These are phyloP conservation scores for Phylloporus sp. DNA, from an alignment of 768 basidiomycete genomes.

Conservation along the genomic window DNA sequence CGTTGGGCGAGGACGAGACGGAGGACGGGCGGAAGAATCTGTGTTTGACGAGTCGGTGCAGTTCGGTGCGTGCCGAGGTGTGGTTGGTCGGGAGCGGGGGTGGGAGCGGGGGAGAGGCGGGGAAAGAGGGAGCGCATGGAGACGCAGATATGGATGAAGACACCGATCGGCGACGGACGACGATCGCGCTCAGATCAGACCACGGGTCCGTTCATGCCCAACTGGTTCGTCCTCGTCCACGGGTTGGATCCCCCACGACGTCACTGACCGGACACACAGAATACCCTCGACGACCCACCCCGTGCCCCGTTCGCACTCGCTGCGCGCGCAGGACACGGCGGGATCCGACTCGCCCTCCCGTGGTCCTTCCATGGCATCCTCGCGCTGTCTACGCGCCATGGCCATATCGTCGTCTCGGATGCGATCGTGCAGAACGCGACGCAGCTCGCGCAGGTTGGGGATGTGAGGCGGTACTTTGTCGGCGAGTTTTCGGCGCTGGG, in stretches of 20 bases:
- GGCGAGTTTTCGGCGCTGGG: slow-evolving; percentile 20
- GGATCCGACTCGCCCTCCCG: slow-evolving; percentile 15
- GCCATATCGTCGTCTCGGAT: slow-evolving; percentile 13
- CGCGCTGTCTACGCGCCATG: slow-evolving; percentile 14
- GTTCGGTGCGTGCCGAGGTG: slow-evolving; percentile 37
- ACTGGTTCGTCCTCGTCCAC: slow-evolving; percentile 19
- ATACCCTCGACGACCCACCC: slow-evolving; percentile 6
- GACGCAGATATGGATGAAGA: too few species aligned
- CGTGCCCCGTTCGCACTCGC: slow-evolving; percentile 18
- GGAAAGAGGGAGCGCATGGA: too few species aligned
- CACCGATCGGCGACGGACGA: slow-evolving; percentile 13
- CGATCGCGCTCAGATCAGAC: slow-evolving; percentile 15
- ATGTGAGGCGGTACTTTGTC: slow-evolving; percentile 20
- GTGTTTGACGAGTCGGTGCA: slow-evolving; percentile 29
- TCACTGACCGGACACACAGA: slow-evolving; percentile 4
- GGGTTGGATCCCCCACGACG: too few species aligned
- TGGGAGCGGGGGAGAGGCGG: too few species aligned
- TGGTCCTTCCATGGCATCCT: slow-evolving; percentile 21
- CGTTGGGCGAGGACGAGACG: slow-evolving; percentile 32
- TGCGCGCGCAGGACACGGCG: slow-evolving; percentile 8
- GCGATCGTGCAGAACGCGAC: slow-evolving; percentile 14
- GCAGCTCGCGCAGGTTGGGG: slow-evolving; percentile 19
- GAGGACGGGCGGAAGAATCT: slow-evolving; percentile 40
- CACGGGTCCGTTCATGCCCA: slow-evolving; percentile 14
- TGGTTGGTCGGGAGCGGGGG: slow-evolving; percentile 34